Evolutionary conservation across 768 basidiomycete genomes (phyloP).

Genomic region (Cystobasidium onofrii): DNA sequence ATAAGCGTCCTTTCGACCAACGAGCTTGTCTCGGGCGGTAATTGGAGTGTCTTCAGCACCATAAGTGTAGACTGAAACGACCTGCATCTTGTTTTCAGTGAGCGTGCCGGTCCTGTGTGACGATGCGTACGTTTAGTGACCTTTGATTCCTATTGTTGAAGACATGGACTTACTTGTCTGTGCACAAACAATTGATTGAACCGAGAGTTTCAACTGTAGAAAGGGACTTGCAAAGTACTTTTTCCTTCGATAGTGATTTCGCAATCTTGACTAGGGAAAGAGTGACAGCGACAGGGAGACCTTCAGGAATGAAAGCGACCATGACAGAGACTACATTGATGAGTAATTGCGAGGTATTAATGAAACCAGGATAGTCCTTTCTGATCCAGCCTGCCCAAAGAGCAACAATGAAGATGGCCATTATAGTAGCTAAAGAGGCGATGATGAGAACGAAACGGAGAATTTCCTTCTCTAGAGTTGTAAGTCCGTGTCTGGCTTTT

Average conservation of each 20-base stretch:
- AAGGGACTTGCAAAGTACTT: conserved; percentile 54
- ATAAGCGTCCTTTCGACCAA: background rate
- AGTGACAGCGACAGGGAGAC: conserved; percentile 48
- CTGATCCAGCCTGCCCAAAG: conserved; percentile 36
- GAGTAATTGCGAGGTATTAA: conserved; percentile 52
- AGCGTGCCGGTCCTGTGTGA: conserved; percentile 54
- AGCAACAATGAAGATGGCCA: conserved; percentile 31
- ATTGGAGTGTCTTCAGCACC: conserved; percentile 10
- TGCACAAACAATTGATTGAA: conserved; percentile 55
- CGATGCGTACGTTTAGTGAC: no score
- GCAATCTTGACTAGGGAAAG: conserved; percentile 50
- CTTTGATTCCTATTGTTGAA: background rate
- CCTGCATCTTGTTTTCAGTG: conserved; percentile 58
- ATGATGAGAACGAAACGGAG: conserved; percentile 51
- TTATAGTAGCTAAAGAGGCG: conserved; percentile 1
- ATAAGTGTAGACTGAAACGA: conserved; percentile 50
- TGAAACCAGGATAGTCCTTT: conserved; percentile 44
- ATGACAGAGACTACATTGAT: conserved; percentile 56
- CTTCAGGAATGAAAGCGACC: conserved; percentile 52
- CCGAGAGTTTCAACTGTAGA: conserved; percentile 63
- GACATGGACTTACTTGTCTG: conserved; percentile 50
- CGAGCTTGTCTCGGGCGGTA: background rate
- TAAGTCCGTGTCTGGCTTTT: conserved; percentile 47
- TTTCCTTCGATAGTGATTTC: background rate
- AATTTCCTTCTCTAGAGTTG: conserved; percentile 55